These are phyloP conservation scores for Termitomyces sp. DNA, from an alignment of 768 basidiomycete genomes.

Conservation along the genomic window DNA sequence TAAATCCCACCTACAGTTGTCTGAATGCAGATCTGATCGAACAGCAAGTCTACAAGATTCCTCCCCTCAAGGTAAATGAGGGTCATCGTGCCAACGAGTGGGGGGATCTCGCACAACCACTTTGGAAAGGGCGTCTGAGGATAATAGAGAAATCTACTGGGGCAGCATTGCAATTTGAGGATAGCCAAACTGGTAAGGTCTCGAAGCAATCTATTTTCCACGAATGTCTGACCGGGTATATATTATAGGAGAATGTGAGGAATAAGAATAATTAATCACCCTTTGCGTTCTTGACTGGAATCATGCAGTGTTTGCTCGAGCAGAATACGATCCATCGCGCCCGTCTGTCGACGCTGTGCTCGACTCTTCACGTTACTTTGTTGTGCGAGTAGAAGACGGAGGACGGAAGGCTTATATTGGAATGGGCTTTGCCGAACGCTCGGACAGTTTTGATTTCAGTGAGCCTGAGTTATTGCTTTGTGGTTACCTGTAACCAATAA, in stretches of 20 bases:
- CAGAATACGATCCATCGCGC: conserved; percentile 71
- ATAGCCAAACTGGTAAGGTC: conserved; percentile 64
- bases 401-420: conserved; percentile 91
- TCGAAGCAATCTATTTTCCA: neutral
- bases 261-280: conserved; percentile 7
- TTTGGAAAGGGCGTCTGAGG: conserved; percentile 91
- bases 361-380: conserved; percentile 94
- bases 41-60: conserved; percentile 81
- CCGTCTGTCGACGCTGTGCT: conserved; percentile 93
- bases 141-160: conserved; percentile 72
- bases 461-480: conserved; percentile 23
- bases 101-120: conserved; percentile 76
- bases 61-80: conserved; percentile 78
- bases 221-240: conserved; percentile 7
- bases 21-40: conserved; percentile 8
- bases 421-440: conserved; percentile 85
- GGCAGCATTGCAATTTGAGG: conserved; percentile 76
- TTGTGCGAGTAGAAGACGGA: conserved; percentile 82
- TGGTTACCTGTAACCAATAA: conserved; percentile 5
- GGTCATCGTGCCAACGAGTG: conserved; percentile 91
- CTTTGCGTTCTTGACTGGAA: conserved; percentile 14
- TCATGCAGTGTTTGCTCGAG: conserved; percentile 74
- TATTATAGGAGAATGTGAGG: conserved; percentile 61
- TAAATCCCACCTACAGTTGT: conserved; percentile 25
- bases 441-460: conserved; percentile 94